Percentiles rank a stretch among this genome's conserved stretches.
phyloP scores from a whole-genome alignment of 2,329 filamentous ascomycete species.

The Davidsoniella neocaledoniae region DNA sequence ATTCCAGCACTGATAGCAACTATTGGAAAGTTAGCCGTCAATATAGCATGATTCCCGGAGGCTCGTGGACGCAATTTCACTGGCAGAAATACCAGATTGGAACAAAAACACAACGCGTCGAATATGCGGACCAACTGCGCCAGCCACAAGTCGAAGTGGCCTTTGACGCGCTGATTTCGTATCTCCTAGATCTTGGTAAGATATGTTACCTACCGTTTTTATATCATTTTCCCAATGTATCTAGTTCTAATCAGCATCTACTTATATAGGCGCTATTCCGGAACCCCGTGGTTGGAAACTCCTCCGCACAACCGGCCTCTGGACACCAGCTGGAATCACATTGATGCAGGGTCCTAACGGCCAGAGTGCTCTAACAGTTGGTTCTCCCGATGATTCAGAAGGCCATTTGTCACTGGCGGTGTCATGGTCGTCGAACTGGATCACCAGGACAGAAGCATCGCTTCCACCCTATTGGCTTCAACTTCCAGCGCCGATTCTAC shows the following conservation, averaged over 20 bases:
- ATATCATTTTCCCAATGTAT: no score
- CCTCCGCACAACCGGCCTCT: conserved; percentile 38
- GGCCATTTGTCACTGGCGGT: conserved; percentile 41
- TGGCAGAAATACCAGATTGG: conserved; percentile 48
- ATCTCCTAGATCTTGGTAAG: conserved; percentile 39
- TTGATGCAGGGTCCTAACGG: conserved; percentile 37
- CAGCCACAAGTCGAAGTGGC: conserved; percentile 35
- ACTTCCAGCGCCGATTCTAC: conserved; percentile 22
- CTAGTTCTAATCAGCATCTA: neutral
- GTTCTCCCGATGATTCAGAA: conserved; percentile 41
- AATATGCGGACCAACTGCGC: conserved; percentile 40
- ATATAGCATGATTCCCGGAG: conserved; percentile 38
- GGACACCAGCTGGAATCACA: conserved; percentile 42
- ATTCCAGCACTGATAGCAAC: conserved; percentile 25
- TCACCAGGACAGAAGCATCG: conserved; percentile 31
- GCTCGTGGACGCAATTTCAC: conserved; percentile 48
- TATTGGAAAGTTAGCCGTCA: conserved; percentile 41
- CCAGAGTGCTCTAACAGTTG: conserved; percentile 34
- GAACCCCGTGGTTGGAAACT: conserved; percentile 42
- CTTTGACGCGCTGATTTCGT: conserved; percentile 44
- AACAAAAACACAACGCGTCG: conserved; percentile 42
- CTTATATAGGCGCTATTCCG: conserved; percentile 32
- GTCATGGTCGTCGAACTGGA: conserved; percentile 39
- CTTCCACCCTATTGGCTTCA: conserved; percentile 44
- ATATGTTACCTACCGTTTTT: neutral